Evolutionary conservation across 2,329 filamentous ascomycete genomes (phyloP), one percentile per base, ranked within the genome.

Genomic region (Aspergillus niger): DNA sequence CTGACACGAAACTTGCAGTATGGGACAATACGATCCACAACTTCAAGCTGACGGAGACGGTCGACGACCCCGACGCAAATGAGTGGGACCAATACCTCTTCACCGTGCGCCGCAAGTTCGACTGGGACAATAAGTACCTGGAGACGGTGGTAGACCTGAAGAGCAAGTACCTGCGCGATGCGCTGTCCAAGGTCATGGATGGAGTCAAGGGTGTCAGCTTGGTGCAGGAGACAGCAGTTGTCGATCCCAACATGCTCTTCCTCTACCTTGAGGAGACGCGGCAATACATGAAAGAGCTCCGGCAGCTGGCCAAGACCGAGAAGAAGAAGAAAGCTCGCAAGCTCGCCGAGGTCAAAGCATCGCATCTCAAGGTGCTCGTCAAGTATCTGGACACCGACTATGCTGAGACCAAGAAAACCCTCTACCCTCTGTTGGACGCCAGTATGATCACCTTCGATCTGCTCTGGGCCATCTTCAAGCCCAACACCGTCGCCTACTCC

Each of bases 391-490:
- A 93, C 67, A 86, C 88, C 62, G 93, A 97, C 74, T 97, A 91
- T 69, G 85, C 87, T 1, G 83, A 90, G 17, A 87, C 84, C 36
- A 93, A 94, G 72, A 91, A 92, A 74, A 90, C 89, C 1, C 82
- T 97, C 0, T 89, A 92, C 66, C 90, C 91, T 0, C 86, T 97
- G 77, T 81, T 96, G 2, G 85, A 92, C 64, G 90, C 89, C 32
- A 91, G 91, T 8, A 87, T 92, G 48, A 96, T 96, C 72, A 96
- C 91, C 0, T 97, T 93, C 67, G 91, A 97, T 59, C 83, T 96
- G 2, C 80, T 96, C 1, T 96, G 92, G 92, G 91, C 92, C 0
- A 78, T 97, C 3, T 96, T 90, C 84, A 96, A 95, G 70, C 92
- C 92, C 0, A 91, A 92, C 68, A 92, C 91, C 0, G 85, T 96